Evolutionary conservation across 2,329 filamentous ascomycete species (phyloP).

Genomic region (Ascochyta rabiei): DNA sequence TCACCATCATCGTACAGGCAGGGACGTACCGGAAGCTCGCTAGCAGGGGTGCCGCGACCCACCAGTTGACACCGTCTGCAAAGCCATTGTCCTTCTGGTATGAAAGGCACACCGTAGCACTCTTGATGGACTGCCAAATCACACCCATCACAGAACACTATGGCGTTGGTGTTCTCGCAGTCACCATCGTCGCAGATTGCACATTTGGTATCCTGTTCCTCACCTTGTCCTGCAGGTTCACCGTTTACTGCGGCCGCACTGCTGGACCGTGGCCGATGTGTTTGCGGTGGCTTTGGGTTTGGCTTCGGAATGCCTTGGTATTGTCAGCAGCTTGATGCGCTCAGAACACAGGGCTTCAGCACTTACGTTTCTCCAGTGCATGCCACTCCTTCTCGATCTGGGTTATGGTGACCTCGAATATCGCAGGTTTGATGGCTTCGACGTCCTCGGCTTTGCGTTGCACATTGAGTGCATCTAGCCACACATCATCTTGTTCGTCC

Average conservation of each 20-base stretch:
- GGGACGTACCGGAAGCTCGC: conserved; percentile 48
- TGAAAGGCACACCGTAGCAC: conserved; percentile 98
- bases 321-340: background rate
- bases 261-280: conserved; percentile 88
- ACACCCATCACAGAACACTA: conserved; percentile 98
- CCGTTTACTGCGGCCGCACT: conserved; percentile 95
- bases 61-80: conserved; percentile 97
- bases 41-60: conserved; percentile 83
- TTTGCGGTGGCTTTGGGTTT: conserved; percentile 94
- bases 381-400: conserved; percentile 99
- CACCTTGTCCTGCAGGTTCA: conserved; percentile 77
- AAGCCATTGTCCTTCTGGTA: conserved; percentile 97
- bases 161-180: conserved; percentile 98
- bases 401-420: conserved; percentile 97
- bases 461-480: conserved; percentile 83
- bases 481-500: conserved; percentile 98
- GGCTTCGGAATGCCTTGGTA: conserved; percentile 79
- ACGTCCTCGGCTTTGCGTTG: conserved; percentile 75
- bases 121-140: conserved; percentile 98
- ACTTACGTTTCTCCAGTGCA: conserved; percentile 80
- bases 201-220: conserved; percentile 97
- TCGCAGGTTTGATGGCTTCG: conserved; percentile 85
- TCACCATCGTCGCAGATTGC: conserved; percentile 99
- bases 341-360: background rate
- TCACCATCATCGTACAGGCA: background rate